These are phyloP conservation scores for Datisca glomerata DNA, from an alignment of 306 rosid genomes.

Conservation along the genomic window DNA sequence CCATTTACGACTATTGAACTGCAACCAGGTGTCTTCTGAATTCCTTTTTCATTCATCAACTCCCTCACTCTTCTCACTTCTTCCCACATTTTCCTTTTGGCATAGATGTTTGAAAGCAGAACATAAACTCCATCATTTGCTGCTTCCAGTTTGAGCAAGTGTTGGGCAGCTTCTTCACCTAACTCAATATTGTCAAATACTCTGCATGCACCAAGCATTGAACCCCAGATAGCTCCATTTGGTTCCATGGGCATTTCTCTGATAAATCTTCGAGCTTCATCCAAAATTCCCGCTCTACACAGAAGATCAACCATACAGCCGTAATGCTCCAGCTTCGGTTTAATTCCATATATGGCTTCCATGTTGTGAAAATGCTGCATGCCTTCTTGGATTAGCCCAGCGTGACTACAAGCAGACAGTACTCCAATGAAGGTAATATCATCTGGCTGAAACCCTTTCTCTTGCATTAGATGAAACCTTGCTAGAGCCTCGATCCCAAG, in stretches of 20 bases:
- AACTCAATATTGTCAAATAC: slow-evolving; percentile 5
- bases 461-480: slow-evolving; percentile 3
- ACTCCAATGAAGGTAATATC: slow-evolving; percentile 21
- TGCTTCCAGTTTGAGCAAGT: slow-evolving; percentile 10
- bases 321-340: slow-evolving; percentile 12
- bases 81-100: slow-evolving; percentile 12
- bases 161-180: slow-evolving; percentile 8
- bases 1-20: slow-evolving; percentile 14
- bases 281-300: slow-evolving; percentile 9
- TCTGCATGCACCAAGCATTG: slow-evolving; percentile 10
- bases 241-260: slow-evolving; percentile 11
- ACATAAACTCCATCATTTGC: slow-evolving; percentile 9
- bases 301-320: slow-evolving; percentile 13
- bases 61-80: slow-evolving; percentile 12
- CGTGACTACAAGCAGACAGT: slow-evolving; percentile 20
- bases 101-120: slow-evolving; percentile 14
- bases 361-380: slow-evolving; percentile 5
- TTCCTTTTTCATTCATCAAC: slow-evolving; percentile 4
- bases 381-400: slow-evolving; percentile 11
- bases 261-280: slow-evolving; percentile 9
- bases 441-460: slow-evolving; percentile 12
- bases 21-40: slow-evolving; percentile 11
- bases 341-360: slow-evolving; percentile 7
- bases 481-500: slow-evolving; percentile 11
- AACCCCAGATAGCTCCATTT: slow-evolving; percentile 17